These are phyloP conservation scores for Euphrasia confusa DNA, from an alignment of 257 asterid genomes.

Conservation along the genomic window DNA sequence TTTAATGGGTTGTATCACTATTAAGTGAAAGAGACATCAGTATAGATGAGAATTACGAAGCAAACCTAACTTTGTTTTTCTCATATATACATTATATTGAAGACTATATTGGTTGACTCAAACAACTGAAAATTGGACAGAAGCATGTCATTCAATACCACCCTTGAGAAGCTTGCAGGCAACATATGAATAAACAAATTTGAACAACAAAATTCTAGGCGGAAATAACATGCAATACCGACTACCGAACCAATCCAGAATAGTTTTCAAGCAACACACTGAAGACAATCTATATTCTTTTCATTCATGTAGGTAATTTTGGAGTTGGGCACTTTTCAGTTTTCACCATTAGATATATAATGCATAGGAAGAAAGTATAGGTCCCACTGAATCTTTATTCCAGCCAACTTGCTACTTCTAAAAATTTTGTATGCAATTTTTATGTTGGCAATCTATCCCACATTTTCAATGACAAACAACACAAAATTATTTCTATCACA, in stretches of 20 bases:
- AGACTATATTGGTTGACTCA: background rate
- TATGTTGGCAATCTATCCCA: background rate
- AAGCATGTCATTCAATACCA: background rate
- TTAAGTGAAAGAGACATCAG: background rate
- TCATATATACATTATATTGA: background rate
- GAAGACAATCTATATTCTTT: background rate
- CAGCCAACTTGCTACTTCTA: background rate
- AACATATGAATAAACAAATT: background rate
- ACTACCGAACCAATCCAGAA: background rate
- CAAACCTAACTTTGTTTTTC: background rate
- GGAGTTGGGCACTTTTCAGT: background rate
- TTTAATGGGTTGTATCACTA: background rate
- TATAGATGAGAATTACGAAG: background rate
- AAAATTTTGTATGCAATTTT: background rate
- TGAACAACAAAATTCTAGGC: background rate
- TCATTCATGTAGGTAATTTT: background rate
- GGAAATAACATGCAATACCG: background rate
- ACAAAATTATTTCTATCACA: background rate
- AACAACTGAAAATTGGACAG: background rate
- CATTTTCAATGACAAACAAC: background rate
- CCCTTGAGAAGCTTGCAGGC: conserved; percentile 8
- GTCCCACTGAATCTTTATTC: background rate
- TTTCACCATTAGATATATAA: background rate
- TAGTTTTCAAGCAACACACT: background rate
- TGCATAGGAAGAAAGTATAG: background rate